These are phyloP conservation scores for Trichoderma gracile DNA, from an alignment of 2,329 filamentous ascomycete species.

Conservation along the genomic window DNA sequence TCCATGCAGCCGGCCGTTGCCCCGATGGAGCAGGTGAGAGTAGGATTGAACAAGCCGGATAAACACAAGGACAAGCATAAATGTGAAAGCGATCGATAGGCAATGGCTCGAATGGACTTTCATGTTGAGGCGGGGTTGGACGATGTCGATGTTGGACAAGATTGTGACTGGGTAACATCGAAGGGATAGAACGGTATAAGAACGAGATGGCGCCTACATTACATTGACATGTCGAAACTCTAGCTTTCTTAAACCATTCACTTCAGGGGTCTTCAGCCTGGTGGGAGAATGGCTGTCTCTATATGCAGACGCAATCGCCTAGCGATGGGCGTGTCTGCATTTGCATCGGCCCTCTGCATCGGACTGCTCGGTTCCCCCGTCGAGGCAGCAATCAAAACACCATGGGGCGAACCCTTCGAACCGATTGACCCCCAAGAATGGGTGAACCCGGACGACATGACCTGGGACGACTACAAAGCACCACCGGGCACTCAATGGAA, in stretches of 20 bases:
- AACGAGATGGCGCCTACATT: no score
- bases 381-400: neutral
- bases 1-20: neutral
- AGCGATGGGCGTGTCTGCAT: neutral
- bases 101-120: neutral
- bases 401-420: constrained; percentile 45
- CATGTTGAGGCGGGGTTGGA: neutral
- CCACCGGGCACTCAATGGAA: constrained; percentile 52
- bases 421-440: constrained; percentile 54
- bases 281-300: neutral
- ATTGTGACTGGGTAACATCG: neutral
- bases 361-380: neutral
- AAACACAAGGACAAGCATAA: constrained; percentile 12
- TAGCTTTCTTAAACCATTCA: neutral
- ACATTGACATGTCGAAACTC: no score
- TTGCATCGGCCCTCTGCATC: neutral
- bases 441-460: constrained; percentile 57
- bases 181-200: neutral
- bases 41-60: neutral
- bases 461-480: constrained; percentile 50
- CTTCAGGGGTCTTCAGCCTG: no score
- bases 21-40: constrained; percentile 14
- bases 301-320: neutral
- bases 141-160: neutral
- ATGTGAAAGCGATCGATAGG: neutral